Conservation (phyloP, 2,329 filamentous ascomycete genomes). For the Fusarium sp. region DNA sequence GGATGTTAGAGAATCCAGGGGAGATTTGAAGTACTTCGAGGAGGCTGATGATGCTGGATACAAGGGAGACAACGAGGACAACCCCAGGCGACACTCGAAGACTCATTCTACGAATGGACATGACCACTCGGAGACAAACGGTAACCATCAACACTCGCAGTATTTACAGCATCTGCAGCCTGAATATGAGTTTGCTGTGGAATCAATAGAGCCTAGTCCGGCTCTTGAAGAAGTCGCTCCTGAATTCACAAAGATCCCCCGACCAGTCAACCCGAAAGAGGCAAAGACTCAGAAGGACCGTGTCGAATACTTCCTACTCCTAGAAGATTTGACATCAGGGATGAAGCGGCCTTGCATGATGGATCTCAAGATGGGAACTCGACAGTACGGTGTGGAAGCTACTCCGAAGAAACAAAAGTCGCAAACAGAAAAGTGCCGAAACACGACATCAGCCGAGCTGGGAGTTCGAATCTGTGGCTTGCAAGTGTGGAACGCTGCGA, state of each 20-base stretch:
- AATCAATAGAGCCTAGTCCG: constrained; percentile 54
- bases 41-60: constrained; percentile 88
- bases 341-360: constrained; percentile 98
- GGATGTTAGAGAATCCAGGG: constrained; percentile 76
- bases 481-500: constrained; percentile 92
- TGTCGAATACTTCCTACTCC: constrained; percentile 90
- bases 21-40: constrained; percentile 90
- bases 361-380: constrained; percentile 98
- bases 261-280: constrained; percentile 81
- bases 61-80: constrained; percentile 66
- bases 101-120: constrained; percentile 15
- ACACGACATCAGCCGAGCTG: constrained; percentile 89
- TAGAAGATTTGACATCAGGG: constrained; percentile 94
- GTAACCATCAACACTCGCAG: constrained; percentile 6
- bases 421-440: constrained; percentile 90
- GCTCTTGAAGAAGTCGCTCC: constrained; percentile 38
- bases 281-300: constrained; percentile 74
- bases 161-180: constrained; percentile 49
- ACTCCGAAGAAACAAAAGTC: constrained; percentile 92
- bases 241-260: constrained; percentile 57
- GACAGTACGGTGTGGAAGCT: constrained; percentile 95
- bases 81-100: constrained; percentile 14
- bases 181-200: constrained; percentile 44
- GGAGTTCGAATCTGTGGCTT: constrained; percentile 95
- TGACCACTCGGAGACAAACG: constrained; percentile 18